Base-by-base conservation (phyloP, 2,329 filamentous ascomycete species). In the Sphaceloma murrayae region DNA sequence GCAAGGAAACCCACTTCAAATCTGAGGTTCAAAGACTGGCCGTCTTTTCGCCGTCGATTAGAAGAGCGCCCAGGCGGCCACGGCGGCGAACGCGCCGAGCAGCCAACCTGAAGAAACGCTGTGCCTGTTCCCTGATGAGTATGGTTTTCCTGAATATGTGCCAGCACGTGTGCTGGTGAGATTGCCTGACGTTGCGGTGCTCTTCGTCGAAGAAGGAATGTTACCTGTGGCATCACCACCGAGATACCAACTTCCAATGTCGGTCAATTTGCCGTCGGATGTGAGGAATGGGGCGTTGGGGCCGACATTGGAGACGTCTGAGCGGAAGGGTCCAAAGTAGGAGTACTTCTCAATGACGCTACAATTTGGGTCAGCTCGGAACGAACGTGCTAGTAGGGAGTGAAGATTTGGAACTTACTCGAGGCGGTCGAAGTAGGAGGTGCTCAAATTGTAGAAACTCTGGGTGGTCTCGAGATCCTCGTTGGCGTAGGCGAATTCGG, bases 241-340 rank as follows among this genome's bases (percentile, higher is more conserved):
- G n/a, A 91, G 61, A 59, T 89, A 91, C 79, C 80, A 82, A 2
- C 74, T 72, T 0, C 85, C 85, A 51, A 89, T 82, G 52, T 85
- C 77, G 1, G 84, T 88, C 50, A 91, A 64, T 48, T 75, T 56
- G 31, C 85, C 85, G 11, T 75, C 68, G 31, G 74, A 66, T 55
- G 77, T 80, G 34, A 89, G 67, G 68, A 91, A 81, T 1, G 78
- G 74, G 1, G 72, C 77, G 49, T 87, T 85, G 3, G 78, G 70
- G 0, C 85, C 85, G 19, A 51, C 78, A 52, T 87, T 89, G 50
- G 79, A 82, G 11, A 74, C 74, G 39, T 71, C 65, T 3, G 75
- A 77, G 43, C 82, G 73, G 58, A 89, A 89, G 6, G 80, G 73
- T 34, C 82, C 84, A 54, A 87, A 91, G 60, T 82, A 82, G 0